A percentile compares a stretch with the other conserved stretches of the same genome.
phyloP scores from a whole-genome alignment of 2,329 filamentous ascomycete genomes.

The Epichloe typhina region DNA sequence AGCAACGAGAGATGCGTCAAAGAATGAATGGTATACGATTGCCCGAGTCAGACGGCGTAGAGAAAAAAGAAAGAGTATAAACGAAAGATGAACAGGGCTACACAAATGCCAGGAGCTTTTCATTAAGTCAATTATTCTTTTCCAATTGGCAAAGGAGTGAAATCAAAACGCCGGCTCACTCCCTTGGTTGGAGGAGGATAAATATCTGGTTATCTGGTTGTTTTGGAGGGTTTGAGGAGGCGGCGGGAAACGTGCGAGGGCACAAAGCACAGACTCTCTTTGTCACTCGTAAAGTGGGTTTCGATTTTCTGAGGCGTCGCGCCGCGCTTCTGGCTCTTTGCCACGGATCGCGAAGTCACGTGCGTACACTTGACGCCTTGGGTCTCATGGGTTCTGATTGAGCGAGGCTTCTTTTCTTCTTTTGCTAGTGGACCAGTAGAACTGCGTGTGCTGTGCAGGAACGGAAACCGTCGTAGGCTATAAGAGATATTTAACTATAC shows the following conservation, averaged over 20 bases:
- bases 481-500: too few relatives aligned
- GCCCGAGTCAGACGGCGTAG: background rate
- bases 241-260: background rate
- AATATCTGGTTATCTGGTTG: too few relatives aligned
- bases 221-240: too few relatives aligned
- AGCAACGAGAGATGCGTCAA: background rate
- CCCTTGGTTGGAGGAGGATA: too few relatives aligned
- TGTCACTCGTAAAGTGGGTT: background rate
- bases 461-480: background rate
- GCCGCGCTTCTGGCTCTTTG: slow-evolving; percentile 4
- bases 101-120: background rate
- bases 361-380: slow-evolving; percentile 5
- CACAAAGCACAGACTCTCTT: background rate
- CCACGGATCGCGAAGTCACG: slow-evolving; percentile 13
- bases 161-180: too few relatives aligned
- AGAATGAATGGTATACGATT: background rate
- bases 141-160: too few relatives aligned
- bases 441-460: background rate
- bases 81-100: background rate
- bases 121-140: background rate
- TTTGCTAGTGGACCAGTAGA: background rate
- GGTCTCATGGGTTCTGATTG: background rate
- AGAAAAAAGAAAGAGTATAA: background rate
- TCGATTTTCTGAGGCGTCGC: slow-evolving; percentile 5
- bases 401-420: background rate